A percentile compares a stretch with the other conserved stretches of the same genome.
phyloP scores from a whole-genome alignment of 148 eudicot genomes.

The Persicaria maculosa region DNA sequence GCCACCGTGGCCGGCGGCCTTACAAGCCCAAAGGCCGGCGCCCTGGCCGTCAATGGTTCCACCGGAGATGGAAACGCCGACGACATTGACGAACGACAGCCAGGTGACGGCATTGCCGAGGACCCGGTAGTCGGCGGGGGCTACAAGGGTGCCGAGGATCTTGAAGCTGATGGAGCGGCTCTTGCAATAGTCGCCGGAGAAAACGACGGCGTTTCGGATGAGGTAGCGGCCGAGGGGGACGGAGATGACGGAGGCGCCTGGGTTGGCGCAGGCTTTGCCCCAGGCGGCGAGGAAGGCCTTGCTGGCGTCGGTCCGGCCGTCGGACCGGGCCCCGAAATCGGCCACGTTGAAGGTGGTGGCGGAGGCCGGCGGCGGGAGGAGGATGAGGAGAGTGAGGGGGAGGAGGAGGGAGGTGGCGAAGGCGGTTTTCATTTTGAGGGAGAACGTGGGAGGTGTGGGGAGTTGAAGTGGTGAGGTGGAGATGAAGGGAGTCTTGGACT shows the following conservation, averaged over 20 bases:
- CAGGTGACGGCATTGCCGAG: background rate
- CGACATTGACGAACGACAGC: background rate
- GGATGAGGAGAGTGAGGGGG: conserved; percentile 1
- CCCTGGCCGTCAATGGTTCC: conserved; percentile 10
- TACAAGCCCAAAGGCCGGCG: background rate
- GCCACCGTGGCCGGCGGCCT: background rate
- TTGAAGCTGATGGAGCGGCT: conserved; percentile 21
- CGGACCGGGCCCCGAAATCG: conserved; percentile 31
- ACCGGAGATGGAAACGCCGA: background rate
- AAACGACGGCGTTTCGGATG: conserved; percentile 19
- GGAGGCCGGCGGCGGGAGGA: background rate
- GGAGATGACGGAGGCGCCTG: conserved; percentile 16
- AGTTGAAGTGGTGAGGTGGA: background rate
- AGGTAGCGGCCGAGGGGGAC: conserved; percentile 40
- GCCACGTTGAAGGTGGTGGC: conserved; percentile 28
- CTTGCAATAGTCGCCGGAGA: conserved; percentile 29
- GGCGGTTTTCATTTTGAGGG: background rate
- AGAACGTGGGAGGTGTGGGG: conserved; percentile 2
- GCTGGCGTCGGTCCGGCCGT: conserved; percentile 45
- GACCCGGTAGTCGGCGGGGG: conserved; percentile 28
- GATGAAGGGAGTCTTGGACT: background rate
- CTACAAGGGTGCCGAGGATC: conserved; percentile 34
- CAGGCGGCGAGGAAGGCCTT: conserved; percentile 35
- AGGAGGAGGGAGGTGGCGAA: background rate
- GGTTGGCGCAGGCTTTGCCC: conserved; percentile 35